Percentiles rank a stretch among this genome's conserved stretches.
Conservation (phyloP, 441 rosid genomes). For the Manihot esculenta region DNA sequence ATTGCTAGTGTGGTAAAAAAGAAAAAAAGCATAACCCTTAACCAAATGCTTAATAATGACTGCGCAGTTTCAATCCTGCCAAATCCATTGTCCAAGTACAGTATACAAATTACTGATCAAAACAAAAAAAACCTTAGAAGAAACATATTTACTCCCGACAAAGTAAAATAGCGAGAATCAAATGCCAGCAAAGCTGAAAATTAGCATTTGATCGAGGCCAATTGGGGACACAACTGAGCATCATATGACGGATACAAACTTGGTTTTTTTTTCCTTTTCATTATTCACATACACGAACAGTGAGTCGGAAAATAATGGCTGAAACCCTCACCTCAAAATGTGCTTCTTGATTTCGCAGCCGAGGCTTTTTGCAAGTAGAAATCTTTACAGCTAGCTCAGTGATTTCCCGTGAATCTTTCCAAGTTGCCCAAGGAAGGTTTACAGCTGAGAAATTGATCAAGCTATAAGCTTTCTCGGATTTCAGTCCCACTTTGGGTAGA, state of each 20-base stretch:
- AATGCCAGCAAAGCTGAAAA: neutral
- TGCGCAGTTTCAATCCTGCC: neutral
- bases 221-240: no score
- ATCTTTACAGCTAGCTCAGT: neutral
- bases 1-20: neutral
- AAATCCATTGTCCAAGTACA: neutral
- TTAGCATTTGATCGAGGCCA: neutral
- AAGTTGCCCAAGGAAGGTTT: neutral
- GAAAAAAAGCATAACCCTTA: neutral
- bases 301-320: neutral
- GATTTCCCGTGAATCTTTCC: neutral
- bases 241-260: no score
- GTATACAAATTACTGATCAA: neutral
- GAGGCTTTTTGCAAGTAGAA: neutral
- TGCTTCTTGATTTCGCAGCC: neutral
- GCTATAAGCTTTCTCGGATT: neutral
- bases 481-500: neutral
- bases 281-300: no score
- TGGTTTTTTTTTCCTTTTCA: no score
- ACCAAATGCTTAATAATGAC: neutral
- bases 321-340: slow-evolving; percentile 3
- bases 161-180: no score
- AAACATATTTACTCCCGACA: neutral
- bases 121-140: neutral
- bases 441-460: neutral